A percentile compares a stretch with the other conserved stretches of the same genome.
These are phyloP conservation scores for Mycena polygramma DNA, from an alignment of 768 basidiomycete genomes.

Conservation along the genomic window DNA sequence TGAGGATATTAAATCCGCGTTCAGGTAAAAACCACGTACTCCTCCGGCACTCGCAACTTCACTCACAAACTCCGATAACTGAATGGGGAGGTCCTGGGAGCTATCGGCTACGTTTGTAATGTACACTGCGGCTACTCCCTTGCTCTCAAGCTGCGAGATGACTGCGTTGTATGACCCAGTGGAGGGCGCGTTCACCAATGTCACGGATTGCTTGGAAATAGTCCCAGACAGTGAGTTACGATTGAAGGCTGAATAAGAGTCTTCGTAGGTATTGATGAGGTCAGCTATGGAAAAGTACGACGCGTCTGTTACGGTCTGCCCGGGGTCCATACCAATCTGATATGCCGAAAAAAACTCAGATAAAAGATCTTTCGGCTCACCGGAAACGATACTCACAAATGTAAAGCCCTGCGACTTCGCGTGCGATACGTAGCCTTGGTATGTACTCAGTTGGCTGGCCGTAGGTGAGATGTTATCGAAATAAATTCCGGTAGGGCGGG, in stretches of 20 bases:
- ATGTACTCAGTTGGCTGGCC: conserved; percentile 10
- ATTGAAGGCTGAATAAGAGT: conserved; percentile 25
- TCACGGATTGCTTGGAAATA: conserved; percentile 31
- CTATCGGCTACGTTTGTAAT: conserved; percentile 12
- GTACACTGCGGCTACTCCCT: conserved; percentile 29
- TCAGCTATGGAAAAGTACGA: conserved; percentile 27
- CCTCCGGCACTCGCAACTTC: conserved; percentile 22
- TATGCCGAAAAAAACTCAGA: not conserved
- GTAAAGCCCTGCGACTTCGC: conserved; percentile 28
- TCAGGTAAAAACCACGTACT: too few relatives aligned
- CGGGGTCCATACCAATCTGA: conserved; percentile 29
- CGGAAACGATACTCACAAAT: conserved; percentile 14
- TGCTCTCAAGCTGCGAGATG: conserved; percentile 18
- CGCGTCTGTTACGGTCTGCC: not conserved
- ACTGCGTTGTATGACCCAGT: conserved; percentile 27
- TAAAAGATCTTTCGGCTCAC: not conserved
- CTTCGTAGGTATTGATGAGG: conserved; percentile 34
- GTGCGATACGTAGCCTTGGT: conserved; percentile 19
- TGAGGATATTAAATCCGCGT: too few relatives aligned
- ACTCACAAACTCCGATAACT: conserved; percentile 19
- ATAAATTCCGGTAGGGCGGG: conserved; percentile 28
- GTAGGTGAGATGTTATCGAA: conserved; percentile 25
- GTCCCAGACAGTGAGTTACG: conserved; percentile 24
- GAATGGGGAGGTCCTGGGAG: conserved; percentile 4
- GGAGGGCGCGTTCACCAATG: conserved; percentile 18